Percentiles rank a stretch among this genome's conserved stretches.
phyloP scores from a whole-genome alignment of 2,329 filamentous ascomycete species.

The Arachnopeziza araneosa region DNA sequence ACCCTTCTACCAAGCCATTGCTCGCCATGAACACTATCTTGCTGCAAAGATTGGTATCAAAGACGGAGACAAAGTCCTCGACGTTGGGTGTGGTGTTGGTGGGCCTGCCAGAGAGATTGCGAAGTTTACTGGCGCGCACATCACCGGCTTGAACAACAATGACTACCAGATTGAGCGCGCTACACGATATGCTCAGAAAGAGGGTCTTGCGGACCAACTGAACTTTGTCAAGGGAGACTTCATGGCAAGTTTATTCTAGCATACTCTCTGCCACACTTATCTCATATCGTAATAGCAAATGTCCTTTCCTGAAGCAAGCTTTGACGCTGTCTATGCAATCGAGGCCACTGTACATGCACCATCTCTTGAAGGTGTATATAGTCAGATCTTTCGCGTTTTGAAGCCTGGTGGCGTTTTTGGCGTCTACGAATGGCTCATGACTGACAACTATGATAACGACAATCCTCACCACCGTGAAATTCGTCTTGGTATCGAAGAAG shows the following conservation, averaged over 20 bases:
- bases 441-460: slow-evolving; percentile 85
- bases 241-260: slow-evolving; percentile 52
- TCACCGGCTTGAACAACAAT: slow-evolving; percentile 96
- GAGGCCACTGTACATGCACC: slow-evolving; percentile 96
- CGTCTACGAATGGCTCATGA: slow-evolving; percentile 99
- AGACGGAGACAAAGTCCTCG: slow-evolving; percentile 83
- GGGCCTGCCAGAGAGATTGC: slow-evolving; percentile 93
- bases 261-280: not conserved
- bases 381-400: slow-evolving; percentile 88
- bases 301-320: slow-evolving; percentile 85
- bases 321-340: slow-evolving; percentile 95
- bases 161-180: slow-evolving; percentile 98
- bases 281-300: slow-evolving; percentile 61
- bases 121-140: slow-evolving; percentile 87
- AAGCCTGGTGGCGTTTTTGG: slow-evolving; percentile 96
- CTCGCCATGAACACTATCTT: slow-evolving; percentile 96
- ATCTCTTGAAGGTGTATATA: slow-evolving; percentile 85
- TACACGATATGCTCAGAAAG: slow-evolving; percentile 77
- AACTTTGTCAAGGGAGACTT: slow-evolving; percentile 94
- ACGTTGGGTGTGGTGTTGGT: slow-evolving; percentile 95
- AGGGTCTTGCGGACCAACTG: slow-evolving; percentile 75
- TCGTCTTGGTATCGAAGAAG: slow-evolving; percentile 92
- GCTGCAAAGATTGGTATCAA: slow-evolving; percentile 84
- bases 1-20: slow-evolving; percentile 84
- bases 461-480: slow-evolving; percentile 86